Percentiles rank a stretch among this genome's conserved stretches.
Evolutionary conservation across 2,329 filamentous ascomycete genomes (phyloP).

Genomic region (Emmonsia crescens): DNA sequence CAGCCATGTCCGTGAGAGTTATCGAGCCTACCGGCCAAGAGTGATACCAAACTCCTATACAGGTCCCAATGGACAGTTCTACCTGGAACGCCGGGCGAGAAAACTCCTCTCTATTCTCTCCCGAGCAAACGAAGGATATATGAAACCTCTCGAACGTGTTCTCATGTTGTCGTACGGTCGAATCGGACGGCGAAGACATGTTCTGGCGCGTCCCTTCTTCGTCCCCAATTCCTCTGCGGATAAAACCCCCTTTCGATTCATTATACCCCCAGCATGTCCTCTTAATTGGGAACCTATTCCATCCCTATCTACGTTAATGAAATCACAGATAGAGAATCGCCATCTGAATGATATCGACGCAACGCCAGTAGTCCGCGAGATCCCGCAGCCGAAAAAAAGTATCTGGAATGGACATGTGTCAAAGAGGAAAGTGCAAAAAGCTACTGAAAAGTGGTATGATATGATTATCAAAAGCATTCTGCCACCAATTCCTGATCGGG

Average conservation of each 20-base stretch:
- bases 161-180: conserved; percentile 48
- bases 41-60: conserved; percentile 11
- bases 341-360: conserved; percentile 14
- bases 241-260: conserved; percentile 6
- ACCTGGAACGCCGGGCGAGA: conserved; percentile 18
- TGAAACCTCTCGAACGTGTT: conserved; percentile 40
- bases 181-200: conserved; percentile 41
- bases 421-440: conserved; percentile 22
- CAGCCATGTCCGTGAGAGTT: conserved; percentile 39
- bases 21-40: conserved; percentile 30
- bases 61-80: conserved; percentile 13
- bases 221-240: conserved; percentile 10
- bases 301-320: conserved; percentile 23
- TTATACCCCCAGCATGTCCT: conserved; percentile 12
- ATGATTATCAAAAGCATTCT: conserved; percentile 21
- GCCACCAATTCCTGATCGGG: conserved; percentile 30
- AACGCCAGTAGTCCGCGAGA: conserved; percentile 6
- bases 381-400: conserved; percentile 24
- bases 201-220: conserved; percentile 30
- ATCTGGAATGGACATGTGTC: conserved; percentile 27
- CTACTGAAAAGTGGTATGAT: conserved; percentile 30
- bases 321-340: conserved; percentile 24
- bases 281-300: conserved; percentile 27
- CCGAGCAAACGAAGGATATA: conserved; percentile 48
- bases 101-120: conserved; percentile 35